Evolutionary conservation across 2,329 filamentous ascomycete species (phyloP), one percentile per base, ranked within the genome.

Genomic region (Botryotinia convoluta): DNA sequence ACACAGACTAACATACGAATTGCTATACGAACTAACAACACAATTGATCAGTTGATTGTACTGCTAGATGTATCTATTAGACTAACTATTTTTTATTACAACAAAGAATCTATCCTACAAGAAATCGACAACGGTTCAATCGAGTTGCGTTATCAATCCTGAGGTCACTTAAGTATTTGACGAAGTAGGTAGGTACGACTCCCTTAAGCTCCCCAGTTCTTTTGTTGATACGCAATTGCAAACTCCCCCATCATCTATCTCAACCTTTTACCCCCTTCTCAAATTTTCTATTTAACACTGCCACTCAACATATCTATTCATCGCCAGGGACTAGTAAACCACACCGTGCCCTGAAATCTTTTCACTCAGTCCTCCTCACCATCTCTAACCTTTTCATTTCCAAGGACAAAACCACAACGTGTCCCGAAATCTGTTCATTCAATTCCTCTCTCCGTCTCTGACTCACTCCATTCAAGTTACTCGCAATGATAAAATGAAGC

Each of bases 271-370:
- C 26, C 5, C 8, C n/a, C 6, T 32, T 64, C 29, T 20, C 35
- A 44, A 42, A 61, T 35, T 35, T 61, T 29, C 29, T 35, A 16
- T 35, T 61, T 14, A 4, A 32, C 51, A 69, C 48, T 32, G 48
- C 65, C 65, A n/a, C 35, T 32, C n/a, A 42, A 57, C 35, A 42
- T 57, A 57, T 42, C 35, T 42, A 51, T 35, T 39, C 44, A 54
- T 69, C 48, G 14, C 26, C n/a, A 35, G 44, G 29, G 37, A 29
- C 26, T n/a, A 37, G 29, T 39, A 45, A 62, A 64, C 59, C 51
- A 69, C 63, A 42, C 57, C 62, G 71, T 72, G 71, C 68, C 51
- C 42, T 9, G 7, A 69, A 39, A 72, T 72, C 71, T 32, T 29
- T 60, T 59, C 63, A 39, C 18, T 69, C 26, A 39, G 5, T 57